These are phyloP conservation scores for Monilinia laxa DNA, from an alignment of 2,329 filamentous ascomycete genomes.

Conservation along the genomic window DNA sequence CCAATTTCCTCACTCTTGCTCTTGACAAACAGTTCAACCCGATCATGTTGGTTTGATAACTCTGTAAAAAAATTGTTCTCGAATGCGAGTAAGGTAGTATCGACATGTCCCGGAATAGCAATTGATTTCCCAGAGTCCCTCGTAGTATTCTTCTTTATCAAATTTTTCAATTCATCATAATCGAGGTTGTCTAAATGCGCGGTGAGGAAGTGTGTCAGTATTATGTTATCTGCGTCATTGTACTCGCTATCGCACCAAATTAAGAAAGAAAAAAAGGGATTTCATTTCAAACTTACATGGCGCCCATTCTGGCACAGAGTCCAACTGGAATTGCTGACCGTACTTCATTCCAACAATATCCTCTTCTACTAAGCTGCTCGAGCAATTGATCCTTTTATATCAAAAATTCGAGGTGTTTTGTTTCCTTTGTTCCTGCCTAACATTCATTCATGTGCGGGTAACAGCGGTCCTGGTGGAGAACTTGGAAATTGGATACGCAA, in stretches of 20 bases:
- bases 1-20: slow-evolving; percentile 80
- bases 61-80: slow-evolving; percentile 71
- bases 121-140: slow-evolving; percentile 68
- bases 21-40: slow-evolving; percentile 73
- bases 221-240: slow-evolving; percentile 19
- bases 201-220: slow-evolving; percentile 21
- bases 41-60: slow-evolving; percentile 71
- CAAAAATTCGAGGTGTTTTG: neutral
- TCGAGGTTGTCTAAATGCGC: slow-evolving; percentile 71
- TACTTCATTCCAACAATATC: slow-evolving; percentile 62
- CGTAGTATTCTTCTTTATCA: slow-evolving; percentile 79
- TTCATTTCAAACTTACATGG: slow-evolving; percentile 54
- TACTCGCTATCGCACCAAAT: slow-evolving; percentile 4
- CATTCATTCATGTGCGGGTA: slow-evolving; percentile 12
- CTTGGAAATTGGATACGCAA: slow-evolving; percentile 8
- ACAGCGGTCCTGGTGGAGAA: slow-evolving; percentile 11
- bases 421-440: slow-evolving; percentile 7
- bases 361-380: neutral
- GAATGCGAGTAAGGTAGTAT: slow-evolving; percentile 59
- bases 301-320: slow-evolving; percentile 81
- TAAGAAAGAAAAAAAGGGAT: neutral
- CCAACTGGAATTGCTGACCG: slow-evolving; percentile 69
- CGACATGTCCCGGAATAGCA: slow-evolving; percentile 70
- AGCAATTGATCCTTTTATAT: slow-evolving; percentile 11
- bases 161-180: slow-evolving; percentile 81